Evolutionary conservation across 208 protist genomes (phyloP), one percentile per base, ranked within the genome.

Genomic region (Wallacemonas rigidus): DNA sequence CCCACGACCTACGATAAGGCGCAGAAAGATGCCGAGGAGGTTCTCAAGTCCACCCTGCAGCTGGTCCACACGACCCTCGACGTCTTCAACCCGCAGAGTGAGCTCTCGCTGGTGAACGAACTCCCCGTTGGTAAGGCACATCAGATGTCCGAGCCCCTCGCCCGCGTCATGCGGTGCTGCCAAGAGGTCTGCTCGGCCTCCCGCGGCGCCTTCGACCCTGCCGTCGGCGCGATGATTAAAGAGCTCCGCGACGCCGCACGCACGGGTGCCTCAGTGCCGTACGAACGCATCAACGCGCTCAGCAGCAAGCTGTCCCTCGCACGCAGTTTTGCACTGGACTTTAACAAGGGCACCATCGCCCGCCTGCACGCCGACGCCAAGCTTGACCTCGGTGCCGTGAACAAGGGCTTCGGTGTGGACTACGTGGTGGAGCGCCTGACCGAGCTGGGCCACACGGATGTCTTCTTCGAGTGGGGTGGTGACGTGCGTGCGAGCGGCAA

Each of bases 401-500:
- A 77, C 75, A 91, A 91, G 65, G 86, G 86, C 69, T 88, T 82
- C 78, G 82, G 71, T 26, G 71, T 91, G 8, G 86, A 91, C 80
- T 84, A 77, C 67, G 74, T 83, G 11, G 71, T 88, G 17, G 79
- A 91, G 76, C 69, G 69, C 55, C 75, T 91, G 47, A 78, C 74
- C 53, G 69, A 35, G 48, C 35, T 75, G 45, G 80, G 82, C 53
- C 75, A 83, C 74, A 50, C 75, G 41, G 72, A 88, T 56, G 75
- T 78, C 53, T 85, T 88, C 73, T 88, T 91, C 45, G 86, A 91
- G 61, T 91, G 86, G 86, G 86, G 86, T 15, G 86, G 86, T 41
- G 86, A 91, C 57, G 75, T 76, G 47, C 79, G 80, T 48, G 86
- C 72, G 39, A 82, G 64, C 55, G 86, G 86, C 67, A 74, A 71